A percentile compares a stretch with the other conserved stretches of the same genome.
Evolutionary conservation across 169 alveolate genomes (phyloP).

Genomic region (Neospora caninum): DNA sequence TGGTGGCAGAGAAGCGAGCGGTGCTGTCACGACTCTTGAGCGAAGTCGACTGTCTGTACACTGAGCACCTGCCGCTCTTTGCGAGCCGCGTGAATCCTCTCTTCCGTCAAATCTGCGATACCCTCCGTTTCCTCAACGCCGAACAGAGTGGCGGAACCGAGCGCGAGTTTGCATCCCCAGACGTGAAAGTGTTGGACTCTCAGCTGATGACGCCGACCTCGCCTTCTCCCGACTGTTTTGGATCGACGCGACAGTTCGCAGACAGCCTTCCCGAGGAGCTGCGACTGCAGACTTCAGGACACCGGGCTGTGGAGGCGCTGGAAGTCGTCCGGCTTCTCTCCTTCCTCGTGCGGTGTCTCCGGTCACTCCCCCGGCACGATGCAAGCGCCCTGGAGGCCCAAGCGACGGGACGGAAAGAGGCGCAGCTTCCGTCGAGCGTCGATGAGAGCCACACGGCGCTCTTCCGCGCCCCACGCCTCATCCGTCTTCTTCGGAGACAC

Average conservation of each 20-base stretch:
- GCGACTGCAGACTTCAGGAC: not conserved
- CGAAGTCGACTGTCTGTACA: not conserved
- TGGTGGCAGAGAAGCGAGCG: not conserved
- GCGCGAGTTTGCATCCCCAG: too few relatives aligned
- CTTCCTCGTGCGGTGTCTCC: not conserved
- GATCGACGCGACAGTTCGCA: not conserved
- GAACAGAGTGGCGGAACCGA: not conserved
- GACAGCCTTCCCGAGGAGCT: not conserved
- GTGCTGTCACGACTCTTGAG: not conserved
- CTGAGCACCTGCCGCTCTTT: not conserved
- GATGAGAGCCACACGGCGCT: not conserved
- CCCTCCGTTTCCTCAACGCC: not conserved
- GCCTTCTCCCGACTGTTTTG: too few relatives aligned
- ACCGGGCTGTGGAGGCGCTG: slow-evolving; percentile 1
- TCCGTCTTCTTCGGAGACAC: not conserved
- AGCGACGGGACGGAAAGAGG: not conserved
- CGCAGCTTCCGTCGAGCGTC: not conserved
- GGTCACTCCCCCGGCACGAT: not conserved
- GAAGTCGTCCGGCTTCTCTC: slow-evolving; percentile 4
- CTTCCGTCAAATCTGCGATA: not conserved
- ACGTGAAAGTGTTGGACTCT: too few relatives aligned
- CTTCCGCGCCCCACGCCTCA: not conserved
- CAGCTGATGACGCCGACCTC: too few relatives aligned
- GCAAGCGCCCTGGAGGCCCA: not conserved
- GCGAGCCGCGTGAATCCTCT: not conserved